Conservation (phyloP, 179 eudicot species). For the Actinidia chinensis region DNA sequence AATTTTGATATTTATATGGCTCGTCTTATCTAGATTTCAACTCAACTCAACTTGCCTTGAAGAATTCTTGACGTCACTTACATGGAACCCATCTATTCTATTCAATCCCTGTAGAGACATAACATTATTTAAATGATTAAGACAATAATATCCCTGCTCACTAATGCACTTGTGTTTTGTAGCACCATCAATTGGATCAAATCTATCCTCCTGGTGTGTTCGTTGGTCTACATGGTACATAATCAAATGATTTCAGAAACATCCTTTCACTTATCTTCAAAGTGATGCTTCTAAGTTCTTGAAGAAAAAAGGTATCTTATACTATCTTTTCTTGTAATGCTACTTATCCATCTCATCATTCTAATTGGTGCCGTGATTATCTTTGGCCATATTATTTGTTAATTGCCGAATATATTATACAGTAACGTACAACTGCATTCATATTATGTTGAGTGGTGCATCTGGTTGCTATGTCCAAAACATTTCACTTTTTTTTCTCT, state of each 20-base stretch:
- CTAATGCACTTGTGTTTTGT: background rate
- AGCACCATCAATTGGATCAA: constrained; percentile 6
- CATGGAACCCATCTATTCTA: background rate
- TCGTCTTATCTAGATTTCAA: background rate
- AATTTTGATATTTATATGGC: background rate
- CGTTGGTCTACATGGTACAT: background rate
- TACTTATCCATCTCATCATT: background rate
- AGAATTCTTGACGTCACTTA: background rate
- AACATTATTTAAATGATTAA: background rate
- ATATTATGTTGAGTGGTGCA: background rate
- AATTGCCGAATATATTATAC: background rate
- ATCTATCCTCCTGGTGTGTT: background rate
- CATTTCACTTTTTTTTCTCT: background rate
- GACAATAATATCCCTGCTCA: background rate
- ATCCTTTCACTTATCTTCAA: background rate
- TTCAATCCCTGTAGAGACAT: background rate
- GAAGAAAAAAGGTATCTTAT: background rate
- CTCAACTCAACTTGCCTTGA: constrained; percentile 5
- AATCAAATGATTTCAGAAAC: background rate
- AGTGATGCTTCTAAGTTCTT: background rate
- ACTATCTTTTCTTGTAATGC: constrained; percentile 6
- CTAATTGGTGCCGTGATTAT: background rate
- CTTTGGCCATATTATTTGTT: background rate
- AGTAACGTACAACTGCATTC: background rate
- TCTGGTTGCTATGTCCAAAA: background rate